A percentile compares a stretch with the other conserved stretches of the same genome.
Conservation (phyloP, 2,329 filamentous ascomycete species). For the Colletotrichum magnum region DNA sequence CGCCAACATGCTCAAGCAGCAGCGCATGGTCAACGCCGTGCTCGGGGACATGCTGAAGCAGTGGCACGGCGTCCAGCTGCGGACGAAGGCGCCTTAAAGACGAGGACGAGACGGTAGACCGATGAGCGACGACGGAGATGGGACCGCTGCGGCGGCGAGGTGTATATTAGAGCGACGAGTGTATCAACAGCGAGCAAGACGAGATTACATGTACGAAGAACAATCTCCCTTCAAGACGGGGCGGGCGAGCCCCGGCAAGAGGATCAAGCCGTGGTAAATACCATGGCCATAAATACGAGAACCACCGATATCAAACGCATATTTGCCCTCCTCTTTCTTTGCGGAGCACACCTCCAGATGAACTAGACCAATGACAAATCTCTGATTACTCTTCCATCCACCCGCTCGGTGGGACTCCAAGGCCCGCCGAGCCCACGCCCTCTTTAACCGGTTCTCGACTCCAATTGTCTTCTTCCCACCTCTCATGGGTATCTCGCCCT, state of each 20-base stretch:
- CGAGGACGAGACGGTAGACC: no score
- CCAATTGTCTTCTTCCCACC: background rate
- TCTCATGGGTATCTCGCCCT: background rate
- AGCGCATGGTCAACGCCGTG: conserved; percentile 82
- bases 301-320: background rate
- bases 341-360: background rate
- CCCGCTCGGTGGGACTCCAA: background rate
- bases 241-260: no score
- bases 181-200: conserved; percentile 21
- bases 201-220: background rate
- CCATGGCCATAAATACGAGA: background rate
- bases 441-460: background rate
- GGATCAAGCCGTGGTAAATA: no score
- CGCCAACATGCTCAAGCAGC: conserved; percentile 82
- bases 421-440: background rate
- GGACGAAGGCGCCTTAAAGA: conserved; percentile 70
- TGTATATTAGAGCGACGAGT: conserved; percentile 33
- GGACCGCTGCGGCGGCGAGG: background rate
- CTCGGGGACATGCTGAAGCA: conserved; percentile 82
- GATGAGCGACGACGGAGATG: background rate
- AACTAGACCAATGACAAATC: conserved; percentile 10
- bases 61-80: conserved; percentile 88
- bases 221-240: background rate
- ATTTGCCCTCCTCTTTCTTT: background rate
- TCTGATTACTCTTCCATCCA: conserved; percentile 26